Evolutionary conservation across 352 stramenopile species (phyloP).

Genomic region (Peronospora destructor): DNA sequence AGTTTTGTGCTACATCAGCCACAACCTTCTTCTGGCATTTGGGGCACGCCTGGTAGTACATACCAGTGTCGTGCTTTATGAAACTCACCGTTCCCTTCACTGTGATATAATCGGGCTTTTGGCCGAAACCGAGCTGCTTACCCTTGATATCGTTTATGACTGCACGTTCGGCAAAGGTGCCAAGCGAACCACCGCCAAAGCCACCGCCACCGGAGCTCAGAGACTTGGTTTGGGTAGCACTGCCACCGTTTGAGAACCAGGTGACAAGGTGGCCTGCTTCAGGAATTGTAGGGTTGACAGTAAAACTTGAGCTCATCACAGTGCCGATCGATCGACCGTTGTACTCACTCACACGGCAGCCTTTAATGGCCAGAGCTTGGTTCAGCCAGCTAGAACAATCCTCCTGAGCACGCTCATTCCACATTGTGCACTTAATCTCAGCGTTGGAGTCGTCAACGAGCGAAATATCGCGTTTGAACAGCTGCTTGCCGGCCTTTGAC

Average conservation of each 20-base stretch:
- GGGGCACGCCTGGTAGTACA: constrained; percentile 84
- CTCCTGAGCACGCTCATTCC: constrained; percentile 87
- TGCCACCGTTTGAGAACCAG: constrained; percentile 79
- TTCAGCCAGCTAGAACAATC: constrained; percentile 82
- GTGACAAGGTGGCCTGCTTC: constrained; percentile 79
- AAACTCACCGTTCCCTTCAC: constrained; percentile 96
- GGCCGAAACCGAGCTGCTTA: constrained; percentile 90
- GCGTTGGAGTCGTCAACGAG: constrained; percentile 94
- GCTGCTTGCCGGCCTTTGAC: constrained; percentile 92
- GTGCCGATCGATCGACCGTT: constrained; percentile 89
- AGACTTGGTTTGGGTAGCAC: constrained; percentile 64
- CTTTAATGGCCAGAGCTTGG: constrained; percentile 94
- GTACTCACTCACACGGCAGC: constrained; percentile 55
- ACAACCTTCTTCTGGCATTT: constrained; percentile 90
- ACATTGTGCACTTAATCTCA: constrained; percentile 95
- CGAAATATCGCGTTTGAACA: constrained; percentile 95
- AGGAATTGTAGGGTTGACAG: constrained; percentile 81
- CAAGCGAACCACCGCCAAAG: constrained; percentile 68
- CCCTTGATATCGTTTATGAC: constrained; percentile 91
- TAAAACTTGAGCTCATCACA: constrained; percentile 68
- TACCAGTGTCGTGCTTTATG: constrained; percentile 91
- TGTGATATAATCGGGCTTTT: constrained; percentile 95
- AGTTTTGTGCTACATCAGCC: constrained; percentile 91
- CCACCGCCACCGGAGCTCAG: constrained; percentile 61
- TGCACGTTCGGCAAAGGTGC: constrained; percentile 84